Conservation (phyloP, 768 basidiomycete genomes). For the Tricholoma flavovirens region DNA sequence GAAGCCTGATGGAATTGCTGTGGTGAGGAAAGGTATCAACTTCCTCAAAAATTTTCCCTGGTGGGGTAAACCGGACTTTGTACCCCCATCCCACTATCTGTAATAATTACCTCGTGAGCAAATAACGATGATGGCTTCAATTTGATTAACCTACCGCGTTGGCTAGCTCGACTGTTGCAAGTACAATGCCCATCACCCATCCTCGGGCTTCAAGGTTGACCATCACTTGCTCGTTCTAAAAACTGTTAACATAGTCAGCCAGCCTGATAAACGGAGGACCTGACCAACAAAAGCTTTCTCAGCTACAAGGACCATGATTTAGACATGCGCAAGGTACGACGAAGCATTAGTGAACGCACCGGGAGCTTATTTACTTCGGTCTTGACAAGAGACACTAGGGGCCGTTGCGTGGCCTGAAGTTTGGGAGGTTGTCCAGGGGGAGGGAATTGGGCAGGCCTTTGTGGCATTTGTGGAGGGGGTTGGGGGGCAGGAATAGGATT, state of each 20-base stretch:
- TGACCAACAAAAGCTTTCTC: neutral
- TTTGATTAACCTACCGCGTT: slow-evolving; percentile 7
- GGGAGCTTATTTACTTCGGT: neutral
- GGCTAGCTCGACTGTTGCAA: slow-evolving; percentile 13
- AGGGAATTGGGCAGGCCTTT: slow-evolving; percentile 4
- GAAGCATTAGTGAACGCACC: neutral
- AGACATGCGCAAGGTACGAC: neutral
- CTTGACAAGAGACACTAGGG: neutral
- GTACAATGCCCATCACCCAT: slow-evolving; percentile 18
- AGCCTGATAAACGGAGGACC: neutral
- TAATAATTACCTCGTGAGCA: neutral
- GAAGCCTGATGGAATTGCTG: neutral
- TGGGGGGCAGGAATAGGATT: neutral
- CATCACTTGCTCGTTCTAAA: slow-evolving; percentile 8
- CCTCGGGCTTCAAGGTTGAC: slow-evolving; percentile 14
- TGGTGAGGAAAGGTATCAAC: neutral
- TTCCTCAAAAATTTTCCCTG: neutral
- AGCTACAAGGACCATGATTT: neutral
- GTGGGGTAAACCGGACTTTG: neutral
- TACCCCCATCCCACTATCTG: slow-evolving; percentile 2
- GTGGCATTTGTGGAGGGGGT: slow-evolving; percentile 1
- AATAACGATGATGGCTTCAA: neutral
- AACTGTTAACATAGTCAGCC: neutral
- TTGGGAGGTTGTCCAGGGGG: neutral
- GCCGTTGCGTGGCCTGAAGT: neutral